Conservation (phyloP, 2,329 filamentous ascomycete species). For the Hymenoscyphus infarciens region DNA sequence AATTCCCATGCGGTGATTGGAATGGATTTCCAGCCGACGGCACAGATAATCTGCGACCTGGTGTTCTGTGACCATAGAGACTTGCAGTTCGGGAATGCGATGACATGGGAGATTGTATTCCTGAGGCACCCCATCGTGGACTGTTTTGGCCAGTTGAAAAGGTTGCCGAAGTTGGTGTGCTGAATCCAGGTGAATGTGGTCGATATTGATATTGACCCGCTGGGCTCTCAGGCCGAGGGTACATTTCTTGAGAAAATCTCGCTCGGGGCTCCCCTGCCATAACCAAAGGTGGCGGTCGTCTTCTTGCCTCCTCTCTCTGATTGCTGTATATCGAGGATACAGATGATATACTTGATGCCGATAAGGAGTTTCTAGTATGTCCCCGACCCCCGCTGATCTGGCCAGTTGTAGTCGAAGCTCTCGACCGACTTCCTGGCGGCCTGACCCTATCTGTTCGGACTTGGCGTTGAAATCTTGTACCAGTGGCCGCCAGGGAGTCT, state of each 20-base stretch:
- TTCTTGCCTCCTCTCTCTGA: constrained; percentile 58
- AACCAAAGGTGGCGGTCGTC: constrained; percentile 75
- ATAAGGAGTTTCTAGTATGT: constrained; percentile 77
- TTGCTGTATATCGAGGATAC: constrained; percentile 50
- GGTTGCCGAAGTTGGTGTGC: constrained; percentile 79
- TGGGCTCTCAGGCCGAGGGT: constrained; percentile 47
- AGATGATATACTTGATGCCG: constrained; percentile 81
- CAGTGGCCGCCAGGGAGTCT: constrained; percentile 88
- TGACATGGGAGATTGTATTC: constrained; percentile 68
- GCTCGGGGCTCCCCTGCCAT: constrained; percentile 73
- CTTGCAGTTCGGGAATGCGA: constrained; percentile 66
- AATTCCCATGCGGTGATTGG: constrained; percentile 56
- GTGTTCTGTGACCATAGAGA: constrained; percentile 65
- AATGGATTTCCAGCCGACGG: constrained; percentile 74
- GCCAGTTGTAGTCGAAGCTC: constrained; percentile 75
- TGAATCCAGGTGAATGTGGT: constrained; percentile 68
- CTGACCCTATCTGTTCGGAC: constrained; percentile 83
- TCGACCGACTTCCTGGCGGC: constrained; percentile 66
- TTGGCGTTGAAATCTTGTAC: constrained; percentile 87
- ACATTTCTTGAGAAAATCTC: constrained; percentile 64
- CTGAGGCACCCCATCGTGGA: constrained; percentile 63
- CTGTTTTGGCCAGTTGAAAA: constrained; percentile 76
- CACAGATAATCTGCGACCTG: constrained; percentile 75
- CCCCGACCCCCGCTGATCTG: constrained; percentile 68
- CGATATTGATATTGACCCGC: constrained; percentile 65